Evolutionary conservation across 495 filamentous ascomycete genomes (phyloP), one percentile per base, ranked within the genome.

Genomic region (Talaromyces nanjingensis): DNA sequence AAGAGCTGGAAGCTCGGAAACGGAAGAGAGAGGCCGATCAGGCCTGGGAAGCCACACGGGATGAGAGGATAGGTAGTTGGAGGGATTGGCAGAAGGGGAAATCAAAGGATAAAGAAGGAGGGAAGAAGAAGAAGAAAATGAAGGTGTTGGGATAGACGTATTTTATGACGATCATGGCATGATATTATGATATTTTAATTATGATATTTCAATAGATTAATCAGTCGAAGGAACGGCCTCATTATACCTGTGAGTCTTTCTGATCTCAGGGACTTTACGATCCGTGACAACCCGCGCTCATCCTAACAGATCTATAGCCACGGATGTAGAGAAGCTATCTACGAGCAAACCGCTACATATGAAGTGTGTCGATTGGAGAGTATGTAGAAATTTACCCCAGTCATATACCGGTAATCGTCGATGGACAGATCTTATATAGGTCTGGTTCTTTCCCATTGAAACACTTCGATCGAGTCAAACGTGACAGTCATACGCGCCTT

Each of bases 71-170:
- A 77, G 89, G 86, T 29, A 96, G 89, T 73, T 99, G 94, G 94
- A 86, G 96, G 33, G 87, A 92, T 63, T 99, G 93, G 68, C 89
- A 94, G 69, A 92, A 93, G 77, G 81, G 79, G 22, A 73, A 73
- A 59, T 83, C 83, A 60, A 83, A 83, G 25, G 76, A 66, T 0
- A 77, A 69, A 2, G 72, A 76, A 29, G 86, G 85, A 65, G 85
- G 85, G 70, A 91, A 90, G 72, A 96, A 96, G 83, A 97, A 96
- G 84, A 93, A 94, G 80, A 93, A 92, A 79, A 82, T 91, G 83
- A 96, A 96, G 81, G 82, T 91, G n/a, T 79, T 90, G 59, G 86
- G 85, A 16, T 89, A 58, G 65, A 9, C 37, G 27, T 27, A 3
- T 7, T 37, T 25, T n/a, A n/a, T n/a, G n/a, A n/a, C n/a, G n/a